Evolutionary conservation across 2,329 filamentous ascomycete genomes (phyloP).

Genomic region (Aureobasidium sp.): DNA sequence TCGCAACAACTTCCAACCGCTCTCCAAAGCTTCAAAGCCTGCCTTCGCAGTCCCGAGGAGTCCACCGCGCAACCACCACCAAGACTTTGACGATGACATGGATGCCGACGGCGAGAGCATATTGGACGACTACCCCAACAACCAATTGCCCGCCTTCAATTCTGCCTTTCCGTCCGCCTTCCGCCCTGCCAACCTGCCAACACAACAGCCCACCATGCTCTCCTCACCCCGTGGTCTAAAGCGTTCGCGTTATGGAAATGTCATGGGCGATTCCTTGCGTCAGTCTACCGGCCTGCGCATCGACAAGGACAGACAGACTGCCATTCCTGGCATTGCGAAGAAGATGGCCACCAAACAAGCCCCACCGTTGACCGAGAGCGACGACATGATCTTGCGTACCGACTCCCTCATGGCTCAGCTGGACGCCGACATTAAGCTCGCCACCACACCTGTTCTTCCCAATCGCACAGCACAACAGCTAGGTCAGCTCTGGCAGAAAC

Average conservation of each 20-base stretch:
- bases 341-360: slow-evolving; percentile 53
- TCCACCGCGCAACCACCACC: slow-evolving; percentile 23
- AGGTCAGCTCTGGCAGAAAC: slow-evolving; percentile 24
- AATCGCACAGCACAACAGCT: slow-evolving; percentile 26
- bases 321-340: slow-evolving; percentile 63
- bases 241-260: slow-evolving; percentile 34
- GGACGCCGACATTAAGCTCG: slow-evolving; percentile 27
- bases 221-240: slow-evolving; percentile 29
- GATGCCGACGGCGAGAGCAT: slow-evolving; percentile 25
- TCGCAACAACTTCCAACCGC: slow-evolving; percentile 24
- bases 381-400: slow-evolving; percentile 65
- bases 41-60: slow-evolving; percentile 33
- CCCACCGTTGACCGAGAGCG: slow-evolving; percentile 60
- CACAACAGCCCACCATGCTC: slow-evolving; percentile 15
- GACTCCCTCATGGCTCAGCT: slow-evolving; percentile 57
- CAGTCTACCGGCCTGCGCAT: slow-evolving; percentile 12
- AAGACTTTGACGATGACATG: slow-evolving; percentile 24
- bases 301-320: slow-evolving; percentile 14
- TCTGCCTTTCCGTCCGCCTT: slow-evolving; percentile 1
- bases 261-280: slow-evolving; percentile 17
- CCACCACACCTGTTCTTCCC: slow-evolving; percentile 27
- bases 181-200: neutral
- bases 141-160: neutral
- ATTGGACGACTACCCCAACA: slow-evolving; percentile 1
- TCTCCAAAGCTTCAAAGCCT: slow-evolving; percentile 14